These are phyloP conservation scores for Phytophthora crassamura DNA, from an alignment of 352 stramenopile genomes.

Conservation along the genomic window DNA sequence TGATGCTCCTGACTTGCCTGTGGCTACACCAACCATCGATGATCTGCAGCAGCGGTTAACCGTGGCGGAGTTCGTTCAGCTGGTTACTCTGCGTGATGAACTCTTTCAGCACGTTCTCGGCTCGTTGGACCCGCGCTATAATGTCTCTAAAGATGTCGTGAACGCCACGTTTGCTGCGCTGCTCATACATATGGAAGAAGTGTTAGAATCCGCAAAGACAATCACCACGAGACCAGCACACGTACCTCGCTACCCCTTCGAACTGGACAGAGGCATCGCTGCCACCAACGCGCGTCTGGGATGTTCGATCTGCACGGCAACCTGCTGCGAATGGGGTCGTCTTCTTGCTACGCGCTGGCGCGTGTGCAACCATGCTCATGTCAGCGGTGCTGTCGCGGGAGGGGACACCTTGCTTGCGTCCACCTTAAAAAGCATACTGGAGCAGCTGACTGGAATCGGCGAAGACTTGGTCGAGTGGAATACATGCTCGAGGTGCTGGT, in stretches of 20 bases:
- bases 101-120: too few relatives aligned
- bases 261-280: neutral
- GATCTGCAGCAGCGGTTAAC: constrained; percentile 10
- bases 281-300: constrained; percentile 1
- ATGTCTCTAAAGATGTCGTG: constrained; percentile 8
- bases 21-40: constrained; percentile 3
- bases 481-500: neutral
- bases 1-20: constrained; percentile 8
- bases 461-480: constrained; percentile 4
- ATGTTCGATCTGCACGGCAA: neutral
- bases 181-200: constrained; percentile 7
- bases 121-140: too few relatives aligned
- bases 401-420: neutral
- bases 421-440: constrained; percentile 11
- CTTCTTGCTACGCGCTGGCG: too few relatives aligned
- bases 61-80: too few relatives aligned
- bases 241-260: constrained; percentile 1
- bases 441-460: neutral
- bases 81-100: too few relatives aligned
- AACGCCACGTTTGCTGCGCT: constrained; percentile 6
- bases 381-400: neutral
- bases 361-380: constrained; percentile 5
- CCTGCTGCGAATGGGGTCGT: constrained; percentile 3
- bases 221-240: neutral
- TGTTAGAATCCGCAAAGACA: neutral